Evolutionary conservation across 1,139 yeast species (phyloP).

Genomic region (Yamadazyma sp.): DNA sequence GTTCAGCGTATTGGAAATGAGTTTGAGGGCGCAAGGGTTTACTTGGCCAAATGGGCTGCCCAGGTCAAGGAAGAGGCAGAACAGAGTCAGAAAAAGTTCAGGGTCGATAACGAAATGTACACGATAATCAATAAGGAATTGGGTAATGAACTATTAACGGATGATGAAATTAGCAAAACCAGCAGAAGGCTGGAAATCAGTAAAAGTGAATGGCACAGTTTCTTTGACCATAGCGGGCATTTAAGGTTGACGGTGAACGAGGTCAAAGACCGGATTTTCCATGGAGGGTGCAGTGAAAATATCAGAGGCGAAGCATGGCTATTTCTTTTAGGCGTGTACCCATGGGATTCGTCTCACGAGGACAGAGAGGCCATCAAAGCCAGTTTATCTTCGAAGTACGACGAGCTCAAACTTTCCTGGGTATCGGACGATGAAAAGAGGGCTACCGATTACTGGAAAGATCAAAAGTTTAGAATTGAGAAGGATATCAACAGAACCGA

Average conservation of each 20-base stretch:
- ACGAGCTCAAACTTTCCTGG: slow-evolving; percentile 68
- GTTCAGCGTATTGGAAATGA: slow-evolving; percentile 82
- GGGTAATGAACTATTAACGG: slow-evolving; percentile 61
- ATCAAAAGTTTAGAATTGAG: slow-evolving; percentile 84
- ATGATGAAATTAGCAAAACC: slow-evolving; percentile 57
- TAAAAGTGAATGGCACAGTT: slow-evolving; percentile 78
- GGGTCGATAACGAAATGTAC: slow-evolving; percentile 61
- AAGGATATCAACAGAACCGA: slow-evolving; percentile 95
- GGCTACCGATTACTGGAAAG: slow-evolving; percentile 76
- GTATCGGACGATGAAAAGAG: slow-evolving; percentile 57
- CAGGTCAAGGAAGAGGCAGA: slow-evolving; percentile 94
- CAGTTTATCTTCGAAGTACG: slow-evolving; percentile 64
- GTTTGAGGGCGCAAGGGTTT: slow-evolving; percentile 71
- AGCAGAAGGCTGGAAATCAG: slow-evolving; percentile 68
- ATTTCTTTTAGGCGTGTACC: slow-evolving; percentile 76
- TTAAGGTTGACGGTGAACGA: slow-evolving; percentile 71
- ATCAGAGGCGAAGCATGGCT: slow-evolving; percentile 82
- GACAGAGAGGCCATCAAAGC: slow-evolving; percentile 63
- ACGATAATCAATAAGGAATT: slow-evolving; percentile 65
- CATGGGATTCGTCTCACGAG: slow-evolving; percentile 79
- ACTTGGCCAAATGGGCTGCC: slow-evolving; percentile 95
- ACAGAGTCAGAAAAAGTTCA: slow-evolving; percentile 58
- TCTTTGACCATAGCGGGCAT: slow-evolving; percentile 79
- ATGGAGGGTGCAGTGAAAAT: slow-evolving; percentile 71
- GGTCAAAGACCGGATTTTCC: slow-evolving; percentile 79